Evolutionary conservation across 768 basidiomycete genomes (phyloP), one percentile per base, ranked within the genome.

Genomic region (Amanita polypyramis): DNA sequence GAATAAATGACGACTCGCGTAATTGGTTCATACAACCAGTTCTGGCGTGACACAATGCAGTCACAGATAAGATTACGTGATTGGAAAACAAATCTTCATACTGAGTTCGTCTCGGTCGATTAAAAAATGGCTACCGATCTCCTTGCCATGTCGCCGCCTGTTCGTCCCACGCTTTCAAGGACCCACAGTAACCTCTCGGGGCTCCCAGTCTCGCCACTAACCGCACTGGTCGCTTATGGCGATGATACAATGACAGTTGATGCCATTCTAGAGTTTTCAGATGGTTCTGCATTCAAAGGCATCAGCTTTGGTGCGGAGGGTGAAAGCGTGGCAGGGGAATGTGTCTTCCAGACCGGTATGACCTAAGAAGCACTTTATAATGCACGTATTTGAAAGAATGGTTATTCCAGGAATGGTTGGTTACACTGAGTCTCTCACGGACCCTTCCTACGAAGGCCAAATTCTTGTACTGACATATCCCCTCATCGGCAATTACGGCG

Each of bases 281-380:
- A 98, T 66, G 95, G 94, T 2, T 79, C 89, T 47, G 83, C 86
- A 1, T 89, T 80, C 58, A 73, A 85, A 49, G 96, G 96, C 30
- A 82, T 87, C 62, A 91, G 86, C 60, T 98, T 99, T 60, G 96
- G 96, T 58, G 92, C 91, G 3, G 77, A 90, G 57, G 79, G 76
- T 39, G 94, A 91, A 67, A 93, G 89, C 60, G 75, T 95, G 27
- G 77, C 95, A 14, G 96, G 96, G 57, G 96, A 99, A 77, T 98
- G 96, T 65, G 96, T 99, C 60, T 99, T 99, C 70, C 95, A 97
- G 72, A 99, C 96, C 34, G 96, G 96, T 94, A 60, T 63, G 84
- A 58, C 36, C 20, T n/a, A 41, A 17, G 6, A 19, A 32, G 38
- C n/a, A 30, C 50, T 19, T 41, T 14, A 49, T 47, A 17, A 19